A percentile compares a stretch with the other conserved stretches of the same genome.
These are phyloP conservation scores for Dothidotthia symphoricarpi DNA, from an alignment of 2,329 filamentous ascomycete genomes.

Conservation along the genomic window DNA sequence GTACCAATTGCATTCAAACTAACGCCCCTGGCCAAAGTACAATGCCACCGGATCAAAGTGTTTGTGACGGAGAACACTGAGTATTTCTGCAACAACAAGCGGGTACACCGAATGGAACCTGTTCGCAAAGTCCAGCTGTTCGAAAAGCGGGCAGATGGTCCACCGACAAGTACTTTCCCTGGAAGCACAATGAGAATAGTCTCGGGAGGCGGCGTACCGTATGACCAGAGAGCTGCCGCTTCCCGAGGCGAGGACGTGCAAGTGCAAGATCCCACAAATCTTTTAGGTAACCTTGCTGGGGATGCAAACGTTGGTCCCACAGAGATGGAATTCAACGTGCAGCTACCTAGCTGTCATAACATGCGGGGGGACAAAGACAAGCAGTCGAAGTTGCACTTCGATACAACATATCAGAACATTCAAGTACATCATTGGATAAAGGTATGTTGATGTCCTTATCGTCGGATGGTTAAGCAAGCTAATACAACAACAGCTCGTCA, in stretches of 20 bases:
- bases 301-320: slow-evolving; percentile 81
- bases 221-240: slow-evolving; percentile 57
- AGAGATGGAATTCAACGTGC: slow-evolving; percentile 91
- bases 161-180: slow-evolving; percentile 69
- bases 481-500: slow-evolving; percentile 66
- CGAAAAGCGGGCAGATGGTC: slow-evolving; percentile 80
- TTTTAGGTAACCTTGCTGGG: slow-evolving; percentile 73
- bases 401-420: slow-evolving; percentile 91
- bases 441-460: slow-evolving; percentile 50
- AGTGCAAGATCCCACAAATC: slow-evolving; percentile 60
- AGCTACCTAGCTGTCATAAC: slow-evolving; percentile 82
- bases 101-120: slow-evolving; percentile 79
- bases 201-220: slow-evolving; percentile 76
- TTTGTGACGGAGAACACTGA: slow-evolving; percentile 88
- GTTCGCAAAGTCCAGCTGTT: slow-evolving; percentile 81
- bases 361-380: slow-evolving; percentile 69
- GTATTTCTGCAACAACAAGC: slow-evolving; percentile 83
- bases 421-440: slow-evolving; percentile 97
- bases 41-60: slow-evolving; percentile 89
- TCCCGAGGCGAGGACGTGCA: slow-evolving; percentile 56
- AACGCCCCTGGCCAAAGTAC: slow-evolving; percentile 87
- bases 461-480: slow-evolving; percentile 1
- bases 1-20: slow-evolving; percentile 94
- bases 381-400: slow-evolving; percentile 70
- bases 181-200: slow-evolving; percentile 74